Conservation (phyloP, 495 filamentous ascomycete species). For the Talaromyces borbonicus region DNA sequence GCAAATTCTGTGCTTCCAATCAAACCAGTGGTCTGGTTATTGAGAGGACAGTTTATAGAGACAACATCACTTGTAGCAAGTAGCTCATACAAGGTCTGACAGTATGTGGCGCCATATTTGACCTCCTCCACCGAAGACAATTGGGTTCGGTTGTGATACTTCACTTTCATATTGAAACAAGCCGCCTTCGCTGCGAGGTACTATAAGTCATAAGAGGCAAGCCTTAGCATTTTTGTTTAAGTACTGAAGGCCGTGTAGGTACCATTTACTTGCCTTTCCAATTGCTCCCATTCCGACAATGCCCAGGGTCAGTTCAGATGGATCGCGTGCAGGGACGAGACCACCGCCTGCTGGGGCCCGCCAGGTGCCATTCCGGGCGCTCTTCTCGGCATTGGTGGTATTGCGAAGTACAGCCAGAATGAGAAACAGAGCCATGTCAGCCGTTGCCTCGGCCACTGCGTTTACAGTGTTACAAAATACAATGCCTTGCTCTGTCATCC, state of each 20-base stretch:
- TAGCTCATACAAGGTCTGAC: slow-evolving; percentile 19
- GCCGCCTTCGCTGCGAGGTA: slow-evolving; percentile 26
- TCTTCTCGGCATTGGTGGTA: slow-evolving; percentile 41
- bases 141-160: slow-evolving; percentile 46
- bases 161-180: slow-evolving; percentile 44
- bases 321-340: slow-evolving; percentile 35
- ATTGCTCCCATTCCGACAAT: slow-evolving; percentile 76
- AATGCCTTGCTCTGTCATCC: slow-evolving; percentile 21
- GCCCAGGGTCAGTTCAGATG: slow-evolving; percentile 45
- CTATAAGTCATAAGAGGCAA: too few species aligned
- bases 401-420: slow-evolving; percentile 56
- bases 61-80: slow-evolving; percentile 49
- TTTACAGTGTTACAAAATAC: slow-evolving; percentile 55
- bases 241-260: too few species aligned
- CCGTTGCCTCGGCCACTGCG: slow-evolving; percentile 62
- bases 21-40: slow-evolving; percentile 29
- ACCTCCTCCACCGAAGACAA: slow-evolving; percentile 28
- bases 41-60: slow-evolving; percentile 54
- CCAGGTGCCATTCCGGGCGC: slow-evolving; percentile 42
- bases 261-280: slow-evolving; percentile 34
- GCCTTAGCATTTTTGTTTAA: neutral
- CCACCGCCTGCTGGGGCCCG: slow-evolving; percentile 22
- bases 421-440: slow-evolving; percentile 58
- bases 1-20: slow-evolving; percentile 44
- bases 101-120: slow-evolving; percentile 10